These are phyloP conservation scores for Pichia sp. DNA, from an alignment of 1,139 yeast genomes.

Conservation along the genomic window DNA sequence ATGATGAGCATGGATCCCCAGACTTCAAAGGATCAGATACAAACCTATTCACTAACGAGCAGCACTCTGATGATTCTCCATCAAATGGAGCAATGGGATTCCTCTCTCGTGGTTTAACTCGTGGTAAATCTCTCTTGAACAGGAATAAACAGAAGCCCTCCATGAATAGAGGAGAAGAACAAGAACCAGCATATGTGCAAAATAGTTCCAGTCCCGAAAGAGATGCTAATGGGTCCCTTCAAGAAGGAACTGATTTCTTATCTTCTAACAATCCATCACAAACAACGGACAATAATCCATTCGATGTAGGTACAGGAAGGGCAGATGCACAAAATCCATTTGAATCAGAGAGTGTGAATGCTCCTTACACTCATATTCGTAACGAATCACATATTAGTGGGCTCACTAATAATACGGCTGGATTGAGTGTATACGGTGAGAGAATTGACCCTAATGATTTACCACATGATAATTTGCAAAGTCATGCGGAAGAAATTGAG, in stretches of 20 bases:
- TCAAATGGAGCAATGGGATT: slow-evolving; percentile 6
- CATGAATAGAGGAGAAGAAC: not conserved
- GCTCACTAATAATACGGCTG: slow-evolving; percentile 9
- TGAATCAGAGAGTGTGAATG: not conserved
- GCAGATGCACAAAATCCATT: slow-evolving; percentile 6
- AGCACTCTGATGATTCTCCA: not conserved
- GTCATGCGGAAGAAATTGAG: slow-evolving; percentile 1
- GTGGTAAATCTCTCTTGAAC: slow-evolving; percentile 20
- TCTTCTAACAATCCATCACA: not conserved
- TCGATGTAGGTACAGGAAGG: not conserved
- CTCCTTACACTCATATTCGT: slow-evolving; percentile 3
- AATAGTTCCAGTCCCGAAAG: too few species aligned
- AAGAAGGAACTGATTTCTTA: not conserved
- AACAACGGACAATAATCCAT: not conserved
- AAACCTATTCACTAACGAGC: not conserved
- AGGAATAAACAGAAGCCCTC: slow-evolving; percentile 6
- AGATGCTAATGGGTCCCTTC: not conserved
- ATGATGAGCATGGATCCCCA: slow-evolving; percentile 4
- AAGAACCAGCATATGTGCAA: not conserved
- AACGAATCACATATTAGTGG: slow-evolving; percentile 8
- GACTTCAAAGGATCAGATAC: slow-evolving; percentile 2
- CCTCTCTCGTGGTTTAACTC: slow-evolving; percentile 12
- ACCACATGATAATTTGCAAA: not conserved
- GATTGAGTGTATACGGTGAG: slow-evolving; percentile 12
- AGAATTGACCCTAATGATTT: slow-evolving; percentile 7